Evolutionary conservation across 768 basidiomycete genomes (phyloP).

Genomic region (Lyophyllum semitale): DNA sequence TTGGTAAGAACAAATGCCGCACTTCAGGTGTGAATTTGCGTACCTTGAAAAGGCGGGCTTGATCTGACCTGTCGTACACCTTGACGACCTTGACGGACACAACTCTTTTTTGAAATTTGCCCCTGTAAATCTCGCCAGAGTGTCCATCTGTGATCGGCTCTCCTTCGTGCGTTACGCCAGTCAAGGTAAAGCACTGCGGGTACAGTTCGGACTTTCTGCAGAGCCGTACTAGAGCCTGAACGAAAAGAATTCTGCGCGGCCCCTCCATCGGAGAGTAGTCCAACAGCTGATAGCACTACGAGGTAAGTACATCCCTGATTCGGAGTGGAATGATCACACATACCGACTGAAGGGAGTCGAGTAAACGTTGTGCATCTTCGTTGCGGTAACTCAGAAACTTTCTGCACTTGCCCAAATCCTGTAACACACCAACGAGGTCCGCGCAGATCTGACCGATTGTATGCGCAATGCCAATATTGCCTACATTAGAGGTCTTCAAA

Average conservation of each 20-base stretch:
- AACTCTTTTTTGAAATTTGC: slow-evolving; percentile 11
- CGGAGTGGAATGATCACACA: background rate
- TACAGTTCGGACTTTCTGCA: slow-evolving; percentile 23
- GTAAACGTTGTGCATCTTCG: slow-evolving; percentile 17
- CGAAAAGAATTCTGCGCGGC: slow-evolving; percentile 15
- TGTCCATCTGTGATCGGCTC: slow-evolving; percentile 20
- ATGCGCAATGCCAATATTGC: background rate
- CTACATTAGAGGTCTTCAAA: background rate
- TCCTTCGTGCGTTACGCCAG: slow-evolving; percentile 5
- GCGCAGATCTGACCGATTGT: slow-evolving; percentile 14
- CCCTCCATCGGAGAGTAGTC: slow-evolving; percentile 16
- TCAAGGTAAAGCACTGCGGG: no score
- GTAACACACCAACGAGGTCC: slow-evolving; percentile 13
- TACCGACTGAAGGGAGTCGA: slow-evolving; percentile 28
- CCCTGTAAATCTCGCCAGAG: slow-evolving; percentile 31
- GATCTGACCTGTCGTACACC: slow-evolving; percentile 21
- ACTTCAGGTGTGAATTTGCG: no score
- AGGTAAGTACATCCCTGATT: background rate
- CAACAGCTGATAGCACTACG: slow-evolving; percentile 7
- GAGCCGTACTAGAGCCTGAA: slow-evolving; percentile 24
- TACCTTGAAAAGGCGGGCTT: slow-evolving; percentile 24
- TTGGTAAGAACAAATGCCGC: no score
- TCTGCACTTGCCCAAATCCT: slow-evolving; percentile 15
- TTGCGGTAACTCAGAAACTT: slow-evolving; percentile 17
- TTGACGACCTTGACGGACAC: slow-evolving; percentile 30